A percentile compares a stretch with the other conserved stretches of the same genome.
Evolutionary conservation across 805 yeast genomes (phyloP).

Genomic region (Saccharomycopsis fibuligera): DNA sequence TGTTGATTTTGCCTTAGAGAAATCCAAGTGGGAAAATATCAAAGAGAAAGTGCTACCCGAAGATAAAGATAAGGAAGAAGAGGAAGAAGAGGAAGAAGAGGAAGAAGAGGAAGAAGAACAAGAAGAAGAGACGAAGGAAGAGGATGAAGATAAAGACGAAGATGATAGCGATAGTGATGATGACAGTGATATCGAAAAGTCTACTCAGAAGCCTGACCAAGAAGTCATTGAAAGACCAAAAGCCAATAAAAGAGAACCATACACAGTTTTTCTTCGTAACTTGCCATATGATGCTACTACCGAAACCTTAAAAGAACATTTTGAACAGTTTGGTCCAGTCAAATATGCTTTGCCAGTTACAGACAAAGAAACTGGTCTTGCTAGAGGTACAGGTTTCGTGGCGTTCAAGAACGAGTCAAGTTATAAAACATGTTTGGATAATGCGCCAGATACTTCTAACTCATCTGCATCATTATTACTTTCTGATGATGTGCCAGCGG

Average conservation of each 20-base stretch:
- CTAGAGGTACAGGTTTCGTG: slow-evolving; percentile 93
- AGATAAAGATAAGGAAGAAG: slow-evolving; percentile 34
- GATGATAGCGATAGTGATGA: slow-evolving; percentile 32
- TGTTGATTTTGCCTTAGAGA: slow-evolving; percentile 89
- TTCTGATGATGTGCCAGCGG: slow-evolving; percentile 87
- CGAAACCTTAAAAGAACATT: slow-evolving; percentile 73
- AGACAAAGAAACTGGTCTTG: slow-evolving; percentile 77
- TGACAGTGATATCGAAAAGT: slow-evolving; percentile 32
- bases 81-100: slow-evolving; percentile 35
- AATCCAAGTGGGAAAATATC: slow-evolving; percentile 68
- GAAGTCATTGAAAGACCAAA: slow-evolving; percentile 32
- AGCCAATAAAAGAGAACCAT: slow-evolving; percentile 59
- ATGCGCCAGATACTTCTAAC: slow-evolving; percentile 66
- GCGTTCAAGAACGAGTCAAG: slow-evolving; percentile 64
- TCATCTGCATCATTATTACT: slow-evolving; percentile 62
- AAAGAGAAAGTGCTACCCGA: slow-evolving; percentile 40
- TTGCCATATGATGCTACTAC: slow-evolving; percentile 91
- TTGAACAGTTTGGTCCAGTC: slow-evolving; percentile 76
- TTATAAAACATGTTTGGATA: slow-evolving; percentile 58
- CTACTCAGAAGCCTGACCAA: slow-evolving; percentile 28
- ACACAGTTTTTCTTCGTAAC: slow-evolving; percentile 80
- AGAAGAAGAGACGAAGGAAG: slow-evolving; percentile 29
- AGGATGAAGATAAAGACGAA: slow-evolving; percentile 30
- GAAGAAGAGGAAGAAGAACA: slow-evolving; percentile 33
- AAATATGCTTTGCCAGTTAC: slow-evolving; percentile 90